Evolutionary conservation across 257 asterid species (phyloP).

Genomic region (Nicotiana tomentosiformis): DNA sequence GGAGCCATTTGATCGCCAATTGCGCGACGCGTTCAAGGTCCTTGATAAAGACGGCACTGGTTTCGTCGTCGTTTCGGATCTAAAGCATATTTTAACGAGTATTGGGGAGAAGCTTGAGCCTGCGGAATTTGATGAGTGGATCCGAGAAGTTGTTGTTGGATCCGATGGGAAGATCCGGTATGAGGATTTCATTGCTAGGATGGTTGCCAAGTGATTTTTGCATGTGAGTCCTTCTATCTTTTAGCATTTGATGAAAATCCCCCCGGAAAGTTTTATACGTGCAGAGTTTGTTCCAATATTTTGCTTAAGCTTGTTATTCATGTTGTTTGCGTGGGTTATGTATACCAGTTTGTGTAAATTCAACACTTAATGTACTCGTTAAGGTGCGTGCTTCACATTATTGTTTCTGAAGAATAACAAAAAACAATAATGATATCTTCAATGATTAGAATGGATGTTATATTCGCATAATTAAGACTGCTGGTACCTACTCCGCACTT

Average conservation of each 20-base stretch:
- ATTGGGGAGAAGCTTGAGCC: constrained; percentile 90
- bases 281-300: not conserved
- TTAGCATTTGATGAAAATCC: too few relatives aligned
- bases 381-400: too few relatives aligned
- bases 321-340: not conserved
- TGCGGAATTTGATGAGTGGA: constrained; percentile 92
- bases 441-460: too few relatives aligned
- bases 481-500: not conserved
- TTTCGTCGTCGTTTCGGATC: constrained; percentile 72
- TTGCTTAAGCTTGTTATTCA: not conserved
- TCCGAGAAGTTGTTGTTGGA: constrained; percentile 89
- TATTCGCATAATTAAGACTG: not conserved
- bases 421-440: too few relatives aligned
- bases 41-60: constrained; percentile 81
- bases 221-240: constrained; percentile 1
- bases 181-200: constrained; percentile 80
- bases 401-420: too few relatives aligned
- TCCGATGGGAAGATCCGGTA: constrained; percentile 84
- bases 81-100: constrained; percentile 73
- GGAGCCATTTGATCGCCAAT: constrained; percentile 85
- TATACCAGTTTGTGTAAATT: not conserved
- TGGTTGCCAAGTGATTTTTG: constrained; percentile 66
- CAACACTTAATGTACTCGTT: not conserved
- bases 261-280: not conserved
- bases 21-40: constrained; percentile 87